These are phyloP conservation scores for Xylariaceae sp. DNA, from an alignment of 2,329 filamentous ascomycete genomes.

Conservation along the genomic window DNA sequence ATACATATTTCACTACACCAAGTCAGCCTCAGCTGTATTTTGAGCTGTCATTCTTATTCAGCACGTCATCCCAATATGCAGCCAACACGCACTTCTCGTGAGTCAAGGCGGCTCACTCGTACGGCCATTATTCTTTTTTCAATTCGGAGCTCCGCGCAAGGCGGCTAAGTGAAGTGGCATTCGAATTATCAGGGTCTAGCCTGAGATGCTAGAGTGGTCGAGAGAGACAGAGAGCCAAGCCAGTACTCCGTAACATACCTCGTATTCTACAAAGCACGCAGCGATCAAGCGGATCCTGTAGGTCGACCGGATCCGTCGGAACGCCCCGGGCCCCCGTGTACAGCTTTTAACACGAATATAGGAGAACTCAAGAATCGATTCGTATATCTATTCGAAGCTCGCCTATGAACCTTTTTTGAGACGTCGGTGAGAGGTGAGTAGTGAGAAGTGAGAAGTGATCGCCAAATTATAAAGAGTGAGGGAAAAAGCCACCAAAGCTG, in stretches of 20 bases:
- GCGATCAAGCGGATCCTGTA: conserved; percentile 8
- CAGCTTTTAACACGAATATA: no score
- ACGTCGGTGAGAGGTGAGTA: no score
- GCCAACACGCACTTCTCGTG: not conserved
- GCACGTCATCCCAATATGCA: conserved; percentile 1
- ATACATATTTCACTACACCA: not conserved
- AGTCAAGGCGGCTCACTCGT: conserved; percentile 1
- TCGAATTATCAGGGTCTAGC: not conserved
- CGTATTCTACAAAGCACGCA: conserved; percentile 18
- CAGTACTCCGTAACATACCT: conserved; percentile 8
- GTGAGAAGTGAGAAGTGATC: no score
- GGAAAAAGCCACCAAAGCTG: no score
- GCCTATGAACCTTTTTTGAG: no score
- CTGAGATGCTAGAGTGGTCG: not conserved
- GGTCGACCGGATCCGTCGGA: conserved; percentile 17
- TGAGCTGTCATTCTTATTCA: not conserved
- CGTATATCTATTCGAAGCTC: no score
- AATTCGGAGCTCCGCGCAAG: not conserved
- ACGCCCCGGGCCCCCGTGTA: no score
- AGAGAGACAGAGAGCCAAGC: conserved; percentile 3
- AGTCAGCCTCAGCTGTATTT: conserved; percentile 15
- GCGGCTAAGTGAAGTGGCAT: no score
- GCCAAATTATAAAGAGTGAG: no score
- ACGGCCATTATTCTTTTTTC: not conserved
- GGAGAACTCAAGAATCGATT: no score